Evolutionary conservation across 2,329 filamentous ascomycete species (phyloP), one percentile per base, ranked within the genome.

Genomic region (Xylariomycetidae sp.): DNA sequence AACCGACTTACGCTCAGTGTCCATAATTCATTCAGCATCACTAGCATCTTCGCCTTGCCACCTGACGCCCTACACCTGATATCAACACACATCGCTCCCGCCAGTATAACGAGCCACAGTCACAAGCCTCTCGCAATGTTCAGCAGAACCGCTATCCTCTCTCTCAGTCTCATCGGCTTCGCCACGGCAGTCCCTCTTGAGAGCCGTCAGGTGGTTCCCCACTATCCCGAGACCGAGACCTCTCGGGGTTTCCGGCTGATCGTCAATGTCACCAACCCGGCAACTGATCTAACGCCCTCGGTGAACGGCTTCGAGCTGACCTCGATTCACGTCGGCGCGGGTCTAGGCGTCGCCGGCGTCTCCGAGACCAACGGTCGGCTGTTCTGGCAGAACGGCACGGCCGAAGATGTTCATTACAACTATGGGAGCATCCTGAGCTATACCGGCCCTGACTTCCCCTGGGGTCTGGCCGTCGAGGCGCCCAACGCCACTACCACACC

Each of bases 361-460:
- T 39, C 44, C 14, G 44, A 51, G 17, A 34, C 27, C 5, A 30
- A 34, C 11, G 51, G 50, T 5, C 53, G 56, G 30, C 44, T 65
- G 37, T 74, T 73, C 47, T 74, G 72, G 59, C 54, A 66, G 36
- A 74, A 74, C 45, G 44, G 45, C 25, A 70, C 69, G 10, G 56
- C 55, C 10, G 37, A 49, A 6, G 57, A 66, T 25, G 42, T 60
- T 6, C 43, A 46, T 13, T 50, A 48, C 22, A 46, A 51, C 25
- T 32, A 44, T 26, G 57, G 58, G 22, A 58, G 54, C 26, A 48
- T 67, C 31, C 34, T 72, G 18, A 61, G 58, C 16, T 67, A 70
- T 38, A 56, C 56, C 13, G 64, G 63, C 19, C 63, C 62, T 4
- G 50, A 51, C 4, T 57, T 57, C 34, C 63, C 67, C 4, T 57